A percentile compares a stretch with the other conserved stretches of the same genome.
These are phyloP conservation scores for Debaryomycetaceae sp. DNA, from an alignment of 1,139 yeast species.

Conservation along the genomic window DNA sequence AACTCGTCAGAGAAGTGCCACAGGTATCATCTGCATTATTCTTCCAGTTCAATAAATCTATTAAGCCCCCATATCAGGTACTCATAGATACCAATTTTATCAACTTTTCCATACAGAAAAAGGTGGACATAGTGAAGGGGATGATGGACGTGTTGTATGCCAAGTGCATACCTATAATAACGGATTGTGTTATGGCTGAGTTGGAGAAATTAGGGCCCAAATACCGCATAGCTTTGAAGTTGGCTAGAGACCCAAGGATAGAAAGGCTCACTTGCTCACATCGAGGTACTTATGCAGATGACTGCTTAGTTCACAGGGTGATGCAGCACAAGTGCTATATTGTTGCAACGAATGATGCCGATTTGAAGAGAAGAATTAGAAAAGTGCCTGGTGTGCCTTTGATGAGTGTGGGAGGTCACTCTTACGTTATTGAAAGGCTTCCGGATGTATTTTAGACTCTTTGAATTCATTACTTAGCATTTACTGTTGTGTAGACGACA, in stretches of 20 bases:
- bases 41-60: constrained; percentile 90
- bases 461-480: too few species aligned
- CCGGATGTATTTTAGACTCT: constrained; percentile 79
- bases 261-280: constrained; percentile 85
- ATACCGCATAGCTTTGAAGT: constrained; percentile 83
- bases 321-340: constrained; percentile 95
- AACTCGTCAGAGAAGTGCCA: constrained; percentile 78
- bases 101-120: constrained; percentile 92
- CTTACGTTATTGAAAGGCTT: constrained; percentile 86
- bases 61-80: constrained; percentile 95
- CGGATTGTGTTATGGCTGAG: constrained; percentile 98
- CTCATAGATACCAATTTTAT: constrained; percentile 94
- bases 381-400: constrained; percentile 96
- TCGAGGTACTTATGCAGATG: constrained; percentile 97
- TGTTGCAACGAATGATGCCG: constrained; percentile 99
- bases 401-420: constrained; percentile 92
- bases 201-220: constrained; percentile 92
- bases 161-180: constrained; percentile 89
- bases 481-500: too few species aligned
- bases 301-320: constrained; percentile 87
- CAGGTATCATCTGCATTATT: constrained; percentile 94
- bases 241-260: constrained; percentile 93
- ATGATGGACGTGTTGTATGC: constrained; percentile 96
- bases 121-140: constrained; percentile 86
- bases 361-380: constrained; percentile 85